A percentile compares a stretch with the other conserved stretches of the same genome.
Evolutionary conservation across 2,329 filamentous ascomycete species (phyloP).

Genomic region (Trichoderma sp.): DNA sequence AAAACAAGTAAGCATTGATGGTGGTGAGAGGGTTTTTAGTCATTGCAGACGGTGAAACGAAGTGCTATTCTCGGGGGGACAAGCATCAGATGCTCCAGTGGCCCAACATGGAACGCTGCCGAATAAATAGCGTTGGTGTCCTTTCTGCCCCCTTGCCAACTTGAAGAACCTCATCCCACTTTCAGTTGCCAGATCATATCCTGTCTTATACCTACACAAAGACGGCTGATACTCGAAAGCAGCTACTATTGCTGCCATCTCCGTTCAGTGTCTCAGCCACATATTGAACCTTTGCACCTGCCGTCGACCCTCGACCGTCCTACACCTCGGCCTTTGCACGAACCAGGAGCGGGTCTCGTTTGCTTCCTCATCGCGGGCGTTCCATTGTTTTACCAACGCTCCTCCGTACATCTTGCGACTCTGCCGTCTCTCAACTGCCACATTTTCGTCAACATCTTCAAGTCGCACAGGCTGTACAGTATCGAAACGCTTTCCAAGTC

Average conservation of each 20-base stretch:
- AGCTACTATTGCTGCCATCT: too few species aligned
- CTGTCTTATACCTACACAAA: too few species aligned
- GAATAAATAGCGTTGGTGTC: too few species aligned
- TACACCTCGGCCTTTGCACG: not conserved
- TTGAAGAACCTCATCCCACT: too few species aligned
- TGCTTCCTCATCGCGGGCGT: slow-evolving; percentile 6
- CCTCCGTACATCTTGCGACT: not conserved
- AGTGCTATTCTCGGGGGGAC: not conserved
- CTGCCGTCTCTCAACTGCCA: not conserved
- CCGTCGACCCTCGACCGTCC: not conserved
- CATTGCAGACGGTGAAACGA: slow-evolving; percentile 1
- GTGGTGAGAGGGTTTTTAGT: slow-evolving; percentile 17
- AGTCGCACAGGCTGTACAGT: not conserved
- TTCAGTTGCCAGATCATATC: too few species aligned
- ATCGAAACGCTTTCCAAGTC: not conserved
- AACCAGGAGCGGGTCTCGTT: slow-evolving; percentile 18
- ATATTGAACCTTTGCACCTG: not conserved
- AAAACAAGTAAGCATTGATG: not conserved
- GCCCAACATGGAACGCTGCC: too few species aligned
- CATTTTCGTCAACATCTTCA: not conserved
- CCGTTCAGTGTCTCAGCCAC: not conserved
- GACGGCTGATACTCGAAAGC: too few species aligned
- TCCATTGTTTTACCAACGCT: not conserved
- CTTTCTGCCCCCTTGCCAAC: too few species aligned
- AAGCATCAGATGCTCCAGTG: not conserved